These are phyloP conservation scores for Psilocybe cyanescens DNA, from an alignment of 768 basidiomycete genomes.

Conservation along the genomic window DNA sequence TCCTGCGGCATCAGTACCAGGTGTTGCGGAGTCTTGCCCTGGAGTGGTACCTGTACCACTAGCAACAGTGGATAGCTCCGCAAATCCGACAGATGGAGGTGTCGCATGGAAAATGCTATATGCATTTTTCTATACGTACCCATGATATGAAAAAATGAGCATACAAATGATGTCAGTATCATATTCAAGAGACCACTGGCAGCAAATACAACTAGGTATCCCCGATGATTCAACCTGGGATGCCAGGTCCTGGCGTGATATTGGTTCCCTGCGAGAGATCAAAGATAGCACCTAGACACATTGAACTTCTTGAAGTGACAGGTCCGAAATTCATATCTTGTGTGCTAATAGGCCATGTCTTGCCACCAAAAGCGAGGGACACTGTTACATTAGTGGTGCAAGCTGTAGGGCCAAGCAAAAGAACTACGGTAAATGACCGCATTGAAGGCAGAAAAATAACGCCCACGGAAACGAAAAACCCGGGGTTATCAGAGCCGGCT, in stretches of 20 bases:
- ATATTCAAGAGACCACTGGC: too few species aligned
- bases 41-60: slow-evolving; percentile 19
- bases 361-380: slow-evolving; percentile 64
- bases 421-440: too few species aligned
- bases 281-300: slow-evolving; percentile 71
- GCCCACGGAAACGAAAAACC: slow-evolving; percentile 80
- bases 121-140: slow-evolving; percentile 50
- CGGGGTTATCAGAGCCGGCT: slow-evolving; percentile 44
- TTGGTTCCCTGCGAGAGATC: slow-evolving; percentile 57
- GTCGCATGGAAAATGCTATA: slow-evolving; percentile 50
- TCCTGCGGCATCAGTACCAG: neutral
- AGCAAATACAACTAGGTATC: slow-evolving; percentile 57
- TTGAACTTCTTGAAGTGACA: slow-evolving; percentile 32
- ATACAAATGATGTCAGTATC: slow-evolving; percentile 34
- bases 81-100: slow-evolving; percentile 56
- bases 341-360: slow-evolving; percentile 71
- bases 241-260: slow-evolving; percentile 32
- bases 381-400: slow-evolving; percentile 61
- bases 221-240: slow-evolving; percentile 67
- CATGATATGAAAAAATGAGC: neutral
- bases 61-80: slow-evolving; percentile 47
- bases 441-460: too few species aligned
- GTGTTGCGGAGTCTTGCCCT: neutral
- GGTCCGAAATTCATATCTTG: slow-evolving; percentile 80
- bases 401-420: slow-evolving; percentile 43